Evolutionary conservation across 2,329 filamentous ascomycete species (phyloP).

Genomic region (Aaosphaeria pasadenensis): DNA sequence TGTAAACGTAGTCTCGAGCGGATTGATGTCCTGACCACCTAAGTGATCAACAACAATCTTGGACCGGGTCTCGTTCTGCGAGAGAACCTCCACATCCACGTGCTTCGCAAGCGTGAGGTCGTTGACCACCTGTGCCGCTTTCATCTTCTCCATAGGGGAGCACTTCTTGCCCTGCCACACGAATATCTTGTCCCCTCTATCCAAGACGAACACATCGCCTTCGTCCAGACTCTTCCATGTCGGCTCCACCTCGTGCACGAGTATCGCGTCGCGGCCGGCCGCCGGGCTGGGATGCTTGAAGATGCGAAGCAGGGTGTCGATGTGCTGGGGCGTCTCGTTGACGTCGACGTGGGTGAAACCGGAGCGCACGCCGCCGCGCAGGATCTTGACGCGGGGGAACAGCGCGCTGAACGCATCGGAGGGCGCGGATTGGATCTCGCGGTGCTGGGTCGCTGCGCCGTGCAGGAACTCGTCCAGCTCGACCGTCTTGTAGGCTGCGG

Average conservation of each 20-base stretch:
- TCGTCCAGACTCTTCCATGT: slow-evolving; percentile 62
- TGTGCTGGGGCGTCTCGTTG: slow-evolving; percentile 42
- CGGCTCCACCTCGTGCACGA: slow-evolving; percentile 64
- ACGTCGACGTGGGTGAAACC: slow-evolving; percentile 63
- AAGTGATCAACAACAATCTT: slow-evolving; percentile 53
- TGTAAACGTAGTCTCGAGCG: slow-evolving; percentile 45
- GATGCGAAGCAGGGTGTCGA: slow-evolving; percentile 57
- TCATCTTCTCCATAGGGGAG: slow-evolving; percentile 67
- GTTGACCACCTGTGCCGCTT: slow-evolving; percentile 65
- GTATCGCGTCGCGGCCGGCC: slow-evolving; percentile 47
- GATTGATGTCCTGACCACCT: slow-evolving; percentile 32
- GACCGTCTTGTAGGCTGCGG: slow-evolving; percentile 68
- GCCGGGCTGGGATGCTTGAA: slow-evolving; percentile 55
- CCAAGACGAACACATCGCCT: slow-evolving; percentile 63
- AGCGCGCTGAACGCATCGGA: slow-evolving; percentile 60
- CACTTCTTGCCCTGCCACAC: slow-evolving; percentile 67
- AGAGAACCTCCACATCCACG: slow-evolving; percentile 62
- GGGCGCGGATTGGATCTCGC: slow-evolving; percentile 59
- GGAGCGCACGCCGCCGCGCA: slow-evolving; percentile 58
- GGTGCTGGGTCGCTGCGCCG: slow-evolving; percentile 61
- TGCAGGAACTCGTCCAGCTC: slow-evolving; percentile 66
- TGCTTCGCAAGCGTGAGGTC: slow-evolving; percentile 64
- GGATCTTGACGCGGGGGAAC: slow-evolving; percentile 60
- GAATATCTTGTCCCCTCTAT: slow-evolving; percentile 63
- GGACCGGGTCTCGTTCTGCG: slow-evolving; percentile 58